Evolutionary conservation across 768 basidiomycete species (phyloP).

Genomic region (Tephrocybe sp.): DNA sequence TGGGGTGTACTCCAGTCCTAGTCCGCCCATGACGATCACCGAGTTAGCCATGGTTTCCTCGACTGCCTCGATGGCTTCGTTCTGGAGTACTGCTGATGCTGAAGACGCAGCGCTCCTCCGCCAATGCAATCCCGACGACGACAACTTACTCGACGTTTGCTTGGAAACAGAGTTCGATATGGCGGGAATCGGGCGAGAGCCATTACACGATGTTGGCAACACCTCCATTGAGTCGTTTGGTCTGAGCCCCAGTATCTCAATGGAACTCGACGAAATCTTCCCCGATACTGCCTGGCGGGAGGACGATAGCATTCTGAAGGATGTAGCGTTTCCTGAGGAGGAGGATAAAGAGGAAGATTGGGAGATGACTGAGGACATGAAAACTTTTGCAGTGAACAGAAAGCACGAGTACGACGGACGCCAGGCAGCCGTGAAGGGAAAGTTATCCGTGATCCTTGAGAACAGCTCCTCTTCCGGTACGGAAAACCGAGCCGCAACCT

Average conservation of each 20-base stretch:
- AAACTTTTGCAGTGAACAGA: neutral
- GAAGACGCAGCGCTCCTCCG: neutral
- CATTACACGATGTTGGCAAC: neutral
- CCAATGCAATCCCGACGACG: neutral
- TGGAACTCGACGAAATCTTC: neutral
- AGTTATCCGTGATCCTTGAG: no score
- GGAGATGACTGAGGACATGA: neutral
- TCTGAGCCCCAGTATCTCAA: neutral
- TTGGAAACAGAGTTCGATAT: neutral
- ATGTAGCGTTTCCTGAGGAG: neutral
- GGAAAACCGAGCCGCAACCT: no score
- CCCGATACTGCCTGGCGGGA: neutral
- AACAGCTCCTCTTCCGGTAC: no score
- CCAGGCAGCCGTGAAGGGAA: neutral
- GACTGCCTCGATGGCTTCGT: neutral
- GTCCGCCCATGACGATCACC: no score
- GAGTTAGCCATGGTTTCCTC: neutral
- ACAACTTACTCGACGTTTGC: neutral
- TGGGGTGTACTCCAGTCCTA: no score
- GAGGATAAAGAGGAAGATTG: neutral
- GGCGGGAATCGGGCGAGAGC: neutral
- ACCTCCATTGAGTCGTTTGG: neutral
- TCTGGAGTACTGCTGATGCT: neutral
- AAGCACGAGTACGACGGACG: neutral
- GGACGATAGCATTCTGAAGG: neutral